Evolutionary conservation across 2,329 filamentous ascomycete genomes (phyloP).

Genomic region (Verticillium klebahnii): DNA sequence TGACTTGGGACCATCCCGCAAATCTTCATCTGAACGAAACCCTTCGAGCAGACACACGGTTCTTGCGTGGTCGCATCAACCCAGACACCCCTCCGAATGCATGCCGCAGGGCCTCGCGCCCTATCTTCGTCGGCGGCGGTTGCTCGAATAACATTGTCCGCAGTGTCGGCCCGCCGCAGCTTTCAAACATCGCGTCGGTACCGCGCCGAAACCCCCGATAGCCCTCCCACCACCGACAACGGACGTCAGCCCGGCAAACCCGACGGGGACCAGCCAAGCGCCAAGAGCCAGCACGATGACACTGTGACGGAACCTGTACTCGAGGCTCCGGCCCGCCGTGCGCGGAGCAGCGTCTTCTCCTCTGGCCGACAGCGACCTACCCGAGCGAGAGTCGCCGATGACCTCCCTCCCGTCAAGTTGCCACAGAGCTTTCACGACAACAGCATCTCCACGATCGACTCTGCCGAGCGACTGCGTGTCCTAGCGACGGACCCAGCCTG

Average conservation of each 20-base stretch:
- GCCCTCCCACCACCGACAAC: slow-evolving; percentile 7
- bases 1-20: neutral
- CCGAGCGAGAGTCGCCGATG: slow-evolving; percentile 28
- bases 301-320: neutral
- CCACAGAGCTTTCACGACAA: slow-evolving; percentile 52
- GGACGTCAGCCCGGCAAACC: slow-evolving; percentile 13
- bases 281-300: slow-evolving; percentile 3
- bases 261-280: slow-evolving; percentile 8
- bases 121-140: slow-evolving; percentile 14
- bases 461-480: slow-evolving; percentile 12
- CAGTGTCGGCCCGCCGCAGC: slow-evolving; percentile 4
- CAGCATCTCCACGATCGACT: slow-evolving; percentile 40
- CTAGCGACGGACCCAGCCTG: slow-evolving; percentile 13
- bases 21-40: neutral
- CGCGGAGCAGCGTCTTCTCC: slow-evolving; percentile 13
- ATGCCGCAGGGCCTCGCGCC: slow-evolving; percentile 18
- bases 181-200: slow-evolving; percentile 12
- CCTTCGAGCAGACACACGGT: neutral
- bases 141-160: slow-evolving; percentile 5
- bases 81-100: slow-evolving; percentile 16
- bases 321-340: slow-evolving; percentile 2
- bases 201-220: slow-evolving; percentile 9
- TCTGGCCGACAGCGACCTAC: slow-evolving; percentile 25
- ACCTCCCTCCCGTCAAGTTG: slow-evolving; percentile 48
- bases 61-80: neutral